Conservation (phyloP, 768 basidiomycete genomes). For the Russula olivacea region DNA sequence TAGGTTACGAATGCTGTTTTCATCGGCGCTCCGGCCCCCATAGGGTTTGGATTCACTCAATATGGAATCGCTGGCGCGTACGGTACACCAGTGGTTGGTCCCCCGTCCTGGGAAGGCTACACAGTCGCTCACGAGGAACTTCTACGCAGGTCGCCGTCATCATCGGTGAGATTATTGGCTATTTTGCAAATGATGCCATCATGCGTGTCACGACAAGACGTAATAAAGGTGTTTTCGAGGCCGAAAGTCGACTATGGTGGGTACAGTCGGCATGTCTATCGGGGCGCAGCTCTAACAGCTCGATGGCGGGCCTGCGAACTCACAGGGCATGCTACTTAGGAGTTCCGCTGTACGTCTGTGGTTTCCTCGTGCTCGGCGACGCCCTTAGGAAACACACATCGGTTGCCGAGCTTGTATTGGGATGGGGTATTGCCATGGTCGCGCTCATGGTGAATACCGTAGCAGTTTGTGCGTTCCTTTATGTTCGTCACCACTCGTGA, state of each 20-base stretch:
- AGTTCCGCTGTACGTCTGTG: constrained; percentile 52
- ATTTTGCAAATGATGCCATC: constrained; percentile 47
- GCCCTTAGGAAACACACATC: constrained; percentile 48
- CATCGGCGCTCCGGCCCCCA: constrained; percentile 47
- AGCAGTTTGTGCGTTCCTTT: constrained; percentile 45
- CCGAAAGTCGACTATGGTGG: constrained; percentile 55
- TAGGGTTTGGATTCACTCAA: constrained; percentile 48
- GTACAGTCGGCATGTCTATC: constrained; percentile 10
- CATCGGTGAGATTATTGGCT: constrained; percentile 47
- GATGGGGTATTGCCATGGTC: constrained; percentile 60
- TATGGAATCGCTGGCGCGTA: constrained; percentile 49
- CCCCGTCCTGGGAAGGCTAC: background rate
- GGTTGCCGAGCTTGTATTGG: constrained; percentile 52
- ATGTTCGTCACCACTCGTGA: constrained; percentile 1
- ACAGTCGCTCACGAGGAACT: background rate
- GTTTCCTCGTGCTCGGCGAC: constrained; percentile 54
- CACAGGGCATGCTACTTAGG: constrained; percentile 56
- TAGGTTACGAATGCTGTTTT: constrained; percentile 65
- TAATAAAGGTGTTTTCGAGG: constrained; percentile 48
- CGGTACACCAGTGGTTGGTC: constrained; percentile 48
- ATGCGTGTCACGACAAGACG: constrained; percentile 39
- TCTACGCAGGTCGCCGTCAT: constrained; percentile 40
- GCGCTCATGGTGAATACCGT: constrained; percentile 57
- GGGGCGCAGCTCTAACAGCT: background rate
- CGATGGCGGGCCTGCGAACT: background rate